phyloP scores from a whole-genome alignment of 176 grass and related monocot species.

The Bromus sterilis region DNA sequence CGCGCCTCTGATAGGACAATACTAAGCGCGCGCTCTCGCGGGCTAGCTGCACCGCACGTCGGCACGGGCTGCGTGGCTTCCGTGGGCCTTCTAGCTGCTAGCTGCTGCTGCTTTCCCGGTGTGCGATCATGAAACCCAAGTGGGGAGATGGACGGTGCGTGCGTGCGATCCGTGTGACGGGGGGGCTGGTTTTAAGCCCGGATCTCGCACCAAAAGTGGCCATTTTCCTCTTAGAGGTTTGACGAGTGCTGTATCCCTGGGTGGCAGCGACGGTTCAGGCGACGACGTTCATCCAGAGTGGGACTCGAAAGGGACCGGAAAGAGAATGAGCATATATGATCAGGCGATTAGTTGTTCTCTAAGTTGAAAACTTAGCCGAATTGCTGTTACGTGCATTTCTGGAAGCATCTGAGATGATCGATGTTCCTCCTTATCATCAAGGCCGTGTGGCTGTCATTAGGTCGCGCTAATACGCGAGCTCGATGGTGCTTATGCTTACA shows the following conservation, averaged over 20 bases:
- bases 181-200: not conserved
- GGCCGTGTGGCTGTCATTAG: not conserved
- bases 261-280: not conserved
- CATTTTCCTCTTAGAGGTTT: not conserved
- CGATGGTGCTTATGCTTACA: not conserved
- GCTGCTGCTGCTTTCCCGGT: not conserved
- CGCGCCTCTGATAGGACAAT: too few species aligned
- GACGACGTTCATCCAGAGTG: conserved; percentile 12
- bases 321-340: not conserved
- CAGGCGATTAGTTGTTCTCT: not conserved
- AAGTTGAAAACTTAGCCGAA: not conserved
- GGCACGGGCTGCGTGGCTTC: not conserved
- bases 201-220: not conserved
- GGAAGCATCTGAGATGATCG: not conserved
- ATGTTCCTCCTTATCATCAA: not conserved
- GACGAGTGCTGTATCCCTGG: not conserved
- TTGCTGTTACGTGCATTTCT: conserved; percentile 4
- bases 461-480: not conserved
- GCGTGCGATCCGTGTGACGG: not conserved
- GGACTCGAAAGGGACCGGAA: not conserved
- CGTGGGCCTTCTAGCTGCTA: too few species aligned
- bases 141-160: not conserved
- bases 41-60: not conserved
- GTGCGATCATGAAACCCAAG: not conserved
- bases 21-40: not conserved